These are phyloP conservation scores for Crucibulum laeve DNA, from an alignment of 768 basidiomycete species.

Conservation along the genomic window DNA sequence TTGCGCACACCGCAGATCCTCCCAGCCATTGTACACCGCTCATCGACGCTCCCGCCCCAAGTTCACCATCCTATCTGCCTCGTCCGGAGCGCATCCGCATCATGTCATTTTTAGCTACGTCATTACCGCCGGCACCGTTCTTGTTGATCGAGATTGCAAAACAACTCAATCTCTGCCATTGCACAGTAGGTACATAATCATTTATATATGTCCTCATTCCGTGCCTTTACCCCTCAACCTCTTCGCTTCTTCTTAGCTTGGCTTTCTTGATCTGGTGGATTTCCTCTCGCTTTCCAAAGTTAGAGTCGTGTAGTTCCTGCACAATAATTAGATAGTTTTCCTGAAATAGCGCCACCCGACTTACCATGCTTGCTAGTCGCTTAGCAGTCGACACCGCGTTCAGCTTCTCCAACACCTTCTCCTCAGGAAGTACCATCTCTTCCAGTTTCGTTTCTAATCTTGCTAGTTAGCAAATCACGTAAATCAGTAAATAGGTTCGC, in stretches of 20 bases:
- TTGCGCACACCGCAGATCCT: no score
- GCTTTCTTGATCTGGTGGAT: constrained; percentile 65
- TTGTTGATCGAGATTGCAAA: no score
- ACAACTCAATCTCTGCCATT: no score
- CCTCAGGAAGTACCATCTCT: constrained; percentile 76
- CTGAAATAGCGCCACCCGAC: constrained; percentile 16
- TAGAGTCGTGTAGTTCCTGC: constrained; percentile 83
- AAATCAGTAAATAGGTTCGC: neutral
- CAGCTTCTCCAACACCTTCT: constrained; percentile 75
- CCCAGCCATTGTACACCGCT: no score
- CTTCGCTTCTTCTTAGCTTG: constrained; percentile 13
- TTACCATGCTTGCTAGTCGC: constrained; percentile 89
- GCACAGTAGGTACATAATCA: neutral
- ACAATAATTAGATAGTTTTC: constrained; percentile 3
- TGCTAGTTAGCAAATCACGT: neutral
- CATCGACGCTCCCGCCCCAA: no score
- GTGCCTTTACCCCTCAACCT: constrained; percentile 5
- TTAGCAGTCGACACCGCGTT: constrained; percentile 92
- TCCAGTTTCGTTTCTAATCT: constrained; percentile 66
- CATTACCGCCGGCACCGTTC: no score
- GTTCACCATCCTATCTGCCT: no score
- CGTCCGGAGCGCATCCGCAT: no score
- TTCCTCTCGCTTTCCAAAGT: constrained; percentile 87
- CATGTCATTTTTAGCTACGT: no score
- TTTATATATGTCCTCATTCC: neutral